These are phyloP conservation scores for Sutorius eximius DNA, from an alignment of 1,284 basidiomycete genomes.

Conservation along the genomic window DNA sequence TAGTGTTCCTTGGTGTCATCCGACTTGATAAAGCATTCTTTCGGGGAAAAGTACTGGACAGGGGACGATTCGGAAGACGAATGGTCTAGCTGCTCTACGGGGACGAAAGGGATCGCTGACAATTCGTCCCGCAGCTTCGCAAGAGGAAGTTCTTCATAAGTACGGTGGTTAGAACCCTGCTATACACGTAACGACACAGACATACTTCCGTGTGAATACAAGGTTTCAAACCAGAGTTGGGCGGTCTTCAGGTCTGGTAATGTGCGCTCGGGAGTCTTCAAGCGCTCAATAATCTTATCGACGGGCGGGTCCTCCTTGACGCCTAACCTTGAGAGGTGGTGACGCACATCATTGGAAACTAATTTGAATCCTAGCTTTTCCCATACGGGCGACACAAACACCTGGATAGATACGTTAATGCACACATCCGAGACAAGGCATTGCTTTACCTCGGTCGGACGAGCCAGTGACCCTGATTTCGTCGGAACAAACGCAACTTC, in stretches of 20 bases:
- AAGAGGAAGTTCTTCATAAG: conserved; percentile 6
- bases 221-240: conserved; percentile 18
- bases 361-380: conserved; percentile 25
- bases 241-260: conserved; percentile 2
- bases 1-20: conserved; percentile 14
- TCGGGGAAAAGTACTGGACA: conserved; percentile 10
- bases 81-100: not conserved
- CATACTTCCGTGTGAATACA: conserved; percentile 23
- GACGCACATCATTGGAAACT: not conserved
- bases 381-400: conserved; percentile 22
- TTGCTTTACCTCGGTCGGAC: conserved; percentile 12
- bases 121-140: conserved; percentile 3
- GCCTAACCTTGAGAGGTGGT: conserved; percentile 14
- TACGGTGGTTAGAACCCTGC: conserved; percentile 2
- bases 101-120: conserved; percentile 17
- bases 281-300: conserved; percentile 15
- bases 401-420: conserved; percentile 11
- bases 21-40: conserved; percentile 24
- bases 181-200: not conserved
- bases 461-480: not conserved
- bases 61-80: not conserved
- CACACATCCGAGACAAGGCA: not conserved
- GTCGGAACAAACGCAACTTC: conserved; percentile 24
- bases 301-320: conserved; percentile 20
- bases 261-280: conserved; percentile 2